Conservation (phyloP, 2,329 filamentous ascomycete species). For the Fusarium sp. region DNA sequence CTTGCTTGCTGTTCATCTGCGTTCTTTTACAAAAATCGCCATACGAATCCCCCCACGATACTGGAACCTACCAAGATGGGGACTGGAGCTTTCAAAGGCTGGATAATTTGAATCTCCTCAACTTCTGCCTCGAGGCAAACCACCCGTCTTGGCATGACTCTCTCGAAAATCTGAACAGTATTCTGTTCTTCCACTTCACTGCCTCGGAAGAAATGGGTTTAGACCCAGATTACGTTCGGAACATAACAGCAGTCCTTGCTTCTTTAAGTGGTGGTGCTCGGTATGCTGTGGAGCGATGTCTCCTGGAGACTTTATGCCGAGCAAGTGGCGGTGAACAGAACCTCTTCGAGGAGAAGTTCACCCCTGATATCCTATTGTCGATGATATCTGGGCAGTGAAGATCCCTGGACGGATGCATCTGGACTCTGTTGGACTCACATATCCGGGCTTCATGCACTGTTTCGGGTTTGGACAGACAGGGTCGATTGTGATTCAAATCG, state of each 20-base stretch:
- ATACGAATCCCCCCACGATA: fast-evolving
- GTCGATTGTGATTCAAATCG: neutral
- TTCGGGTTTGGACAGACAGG: neutral
- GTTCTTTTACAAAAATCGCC: neutral
- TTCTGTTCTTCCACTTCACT: neutral
- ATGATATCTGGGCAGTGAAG: neutral
- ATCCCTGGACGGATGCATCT: too few species aligned
- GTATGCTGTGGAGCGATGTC: neutral
- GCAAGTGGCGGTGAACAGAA: neutral
- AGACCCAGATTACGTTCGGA: neutral
- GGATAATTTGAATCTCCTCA: neutral
- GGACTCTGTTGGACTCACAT: neutral
- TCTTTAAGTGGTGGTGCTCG: neutral
- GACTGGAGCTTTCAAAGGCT: neutral
- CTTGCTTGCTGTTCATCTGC: neutral
- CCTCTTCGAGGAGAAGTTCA: neutral
- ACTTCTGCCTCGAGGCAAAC: neutral
- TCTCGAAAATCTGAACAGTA: neutral
- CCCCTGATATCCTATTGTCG: neutral
- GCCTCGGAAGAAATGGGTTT: neutral
- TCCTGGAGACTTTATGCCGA: neutral
- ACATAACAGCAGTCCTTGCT: neutral
- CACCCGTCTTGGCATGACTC: neutral
- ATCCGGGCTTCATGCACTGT: neutral
- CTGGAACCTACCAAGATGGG: neutral